Evolutionary conservation across 2,329 filamentous ascomycete genomes (phyloP).

Genomic region (Aureobasidium melanogenum): DNA sequence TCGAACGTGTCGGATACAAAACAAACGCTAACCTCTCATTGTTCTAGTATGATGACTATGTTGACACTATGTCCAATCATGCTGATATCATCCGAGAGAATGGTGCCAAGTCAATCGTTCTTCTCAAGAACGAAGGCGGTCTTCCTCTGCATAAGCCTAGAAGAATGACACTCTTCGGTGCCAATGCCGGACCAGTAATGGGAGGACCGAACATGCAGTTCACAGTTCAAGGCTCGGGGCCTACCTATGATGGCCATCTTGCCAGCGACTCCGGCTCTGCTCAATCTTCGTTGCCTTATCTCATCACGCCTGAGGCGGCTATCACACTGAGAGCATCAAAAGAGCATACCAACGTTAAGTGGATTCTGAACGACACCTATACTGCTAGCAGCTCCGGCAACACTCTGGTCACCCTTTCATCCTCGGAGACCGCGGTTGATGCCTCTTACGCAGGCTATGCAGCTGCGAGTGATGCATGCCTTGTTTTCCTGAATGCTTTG

Average conservation of each 20-base stretch:
- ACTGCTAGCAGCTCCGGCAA: conserved; percentile 33
- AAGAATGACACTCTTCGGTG: conserved; percentile 41
- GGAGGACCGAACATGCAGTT: conserved; percentile 38
- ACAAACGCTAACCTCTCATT: background rate
- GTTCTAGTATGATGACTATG: conserved; percentile 33
- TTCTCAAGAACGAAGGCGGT: conserved; percentile 37
- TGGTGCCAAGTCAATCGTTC: conserved; percentile 39
- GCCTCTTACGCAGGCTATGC: conserved; percentile 1
- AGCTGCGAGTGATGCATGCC: conserved; percentile 45
- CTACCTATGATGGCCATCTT: conserved; percentile 33
- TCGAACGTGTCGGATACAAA: no score
- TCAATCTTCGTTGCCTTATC: conserved; percentile 28
- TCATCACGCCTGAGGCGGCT: conserved; percentile 22
- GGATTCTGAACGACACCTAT: conserved; percentile 19
- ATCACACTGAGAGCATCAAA: conserved; percentile 20
- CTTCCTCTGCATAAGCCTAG: conserved; percentile 35
- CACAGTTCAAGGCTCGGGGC: conserved; percentile 31
- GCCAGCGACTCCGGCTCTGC: conserved; percentile 40
- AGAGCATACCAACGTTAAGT: conserved; percentile 18
- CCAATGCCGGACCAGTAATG: conserved; percentile 38
- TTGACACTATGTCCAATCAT: conserved; percentile 66
- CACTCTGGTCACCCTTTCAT: conserved; percentile 46
- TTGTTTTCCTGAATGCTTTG: conserved; percentile 52
- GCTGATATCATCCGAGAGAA: conserved; percentile 59
- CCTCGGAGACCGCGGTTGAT: conserved; percentile 36